phyloP scores from a whole-genome alignment of 2,329 filamentous ascomycete species.

The Paecilomyces sp. region DNA sequence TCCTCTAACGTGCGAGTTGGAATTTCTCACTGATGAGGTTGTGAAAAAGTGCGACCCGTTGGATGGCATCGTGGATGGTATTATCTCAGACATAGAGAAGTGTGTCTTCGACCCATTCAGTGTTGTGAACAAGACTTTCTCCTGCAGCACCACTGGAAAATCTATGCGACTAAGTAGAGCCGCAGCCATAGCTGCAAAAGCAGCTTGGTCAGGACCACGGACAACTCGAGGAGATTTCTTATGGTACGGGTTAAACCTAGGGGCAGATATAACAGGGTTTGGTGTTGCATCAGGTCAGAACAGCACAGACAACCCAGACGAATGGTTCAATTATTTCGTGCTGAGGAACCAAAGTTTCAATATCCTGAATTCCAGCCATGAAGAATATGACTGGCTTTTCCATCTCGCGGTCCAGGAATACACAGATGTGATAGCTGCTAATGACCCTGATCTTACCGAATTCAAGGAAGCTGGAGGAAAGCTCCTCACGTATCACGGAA shows the following conservation, averaged over 20 bases:
- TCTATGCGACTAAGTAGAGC: background rate
- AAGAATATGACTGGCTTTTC: constrained; percentile 19
- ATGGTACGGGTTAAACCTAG: constrained; percentile 24
- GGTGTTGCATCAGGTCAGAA: background rate
- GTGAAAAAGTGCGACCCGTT: constrained; percentile 4
- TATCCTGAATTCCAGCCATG: background rate
- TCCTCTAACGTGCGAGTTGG: constrained; percentile 3
- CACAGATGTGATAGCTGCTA: constrained; percentile 17
- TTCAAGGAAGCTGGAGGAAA: constrained; percentile 2
- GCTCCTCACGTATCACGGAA: background rate
- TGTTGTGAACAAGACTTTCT: constrained; percentile 1
- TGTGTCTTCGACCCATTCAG: constrained; percentile 5
- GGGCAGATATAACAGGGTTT: background rate
- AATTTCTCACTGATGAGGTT: constrained; percentile 1
- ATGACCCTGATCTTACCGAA: constrained; percentile 13
- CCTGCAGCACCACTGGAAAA: background rate
- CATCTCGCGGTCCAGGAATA: constrained; percentile 22
- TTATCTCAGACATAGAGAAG: constrained; percentile 2
- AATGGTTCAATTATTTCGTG: background rate
- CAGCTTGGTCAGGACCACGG: constrained; percentile 1
- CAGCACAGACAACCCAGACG: background rate
- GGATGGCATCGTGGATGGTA: constrained; percentile 6
- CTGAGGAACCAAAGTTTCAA: background rate
- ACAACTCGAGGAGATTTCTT: constrained; percentile 10
- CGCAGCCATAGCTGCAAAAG: background rate